A percentile compares a stretch with the other conserved stretches of the same genome.
phyloP scores from a whole-genome alignment of 192 early-diverging fungal genomes.

The Spizellomyces punctatus region DNA sequence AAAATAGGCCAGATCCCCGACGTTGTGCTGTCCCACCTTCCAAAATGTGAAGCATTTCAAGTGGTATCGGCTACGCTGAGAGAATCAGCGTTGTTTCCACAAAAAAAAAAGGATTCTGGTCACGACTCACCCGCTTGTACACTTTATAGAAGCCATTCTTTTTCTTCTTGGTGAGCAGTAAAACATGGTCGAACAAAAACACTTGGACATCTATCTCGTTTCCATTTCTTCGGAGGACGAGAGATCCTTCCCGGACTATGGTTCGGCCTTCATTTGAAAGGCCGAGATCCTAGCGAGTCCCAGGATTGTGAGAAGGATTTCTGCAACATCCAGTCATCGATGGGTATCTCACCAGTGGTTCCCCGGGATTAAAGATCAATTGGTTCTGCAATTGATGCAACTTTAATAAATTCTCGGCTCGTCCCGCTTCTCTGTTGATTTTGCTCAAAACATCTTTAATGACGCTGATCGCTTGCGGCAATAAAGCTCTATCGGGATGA shows the following conservation, averaged over 20 bases:
- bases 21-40: constrained; percentile 1
- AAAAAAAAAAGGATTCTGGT: constrained; percentile 13
- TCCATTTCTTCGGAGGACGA: constrained; percentile 61
- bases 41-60: constrained; percentile 62
- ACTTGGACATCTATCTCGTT: constrained; percentile 73
- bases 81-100: constrained; percentile 40
- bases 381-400: constrained; percentile 73
- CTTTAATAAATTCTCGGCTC: constrained; percentile 84
- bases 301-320: background rate
- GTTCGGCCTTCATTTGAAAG: constrained; percentile 70
- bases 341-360: constrained; percentile 11
- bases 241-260: constrained; percentile 77
- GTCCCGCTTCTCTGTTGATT: constrained; percentile 87
- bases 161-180: constrained; percentile 43
- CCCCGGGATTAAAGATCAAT: constrained; percentile 46
- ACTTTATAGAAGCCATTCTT: constrained; percentile 56
- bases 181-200: constrained; percentile 82
- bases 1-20: constrained; percentile 32
- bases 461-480: constrained; percentile 73
- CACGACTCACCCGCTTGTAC: constrained; percentile 48
- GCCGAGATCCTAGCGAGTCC: constrained; percentile 63
- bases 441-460: constrained; percentile 74
- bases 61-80: constrained; percentile 68
- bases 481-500: constrained; percentile 73
- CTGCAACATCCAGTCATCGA: background rate